These are phyloP conservation scores for Moesziomyces globuligerus DNA, from an alignment of 1,284 basidiomycete genomes.

Conservation along the genomic window DNA sequence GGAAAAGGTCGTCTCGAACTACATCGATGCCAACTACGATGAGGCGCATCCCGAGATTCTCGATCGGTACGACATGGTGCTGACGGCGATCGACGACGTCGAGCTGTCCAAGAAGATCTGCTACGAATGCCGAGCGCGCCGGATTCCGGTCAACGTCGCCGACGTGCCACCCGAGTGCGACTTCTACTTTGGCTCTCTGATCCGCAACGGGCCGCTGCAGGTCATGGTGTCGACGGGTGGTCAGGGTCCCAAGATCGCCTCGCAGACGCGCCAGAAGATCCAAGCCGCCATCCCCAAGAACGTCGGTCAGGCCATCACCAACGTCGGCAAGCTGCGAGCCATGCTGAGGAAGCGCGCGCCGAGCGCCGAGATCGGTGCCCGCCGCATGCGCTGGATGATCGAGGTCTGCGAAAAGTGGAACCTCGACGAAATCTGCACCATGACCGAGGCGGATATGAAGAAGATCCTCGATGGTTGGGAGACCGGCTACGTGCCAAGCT, in stretches of 20 bases:
- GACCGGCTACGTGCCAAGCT: conserved; percentile 57
- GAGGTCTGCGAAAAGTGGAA: conserved; percentile 85
- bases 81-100: conserved; percentile 92
- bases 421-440: conserved; percentile 77
- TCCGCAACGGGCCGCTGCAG: conserved; percentile 89
- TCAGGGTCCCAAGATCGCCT: conserved; percentile 89
- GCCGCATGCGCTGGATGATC: conserved; percentile 95
- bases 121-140: conserved; percentile 75
- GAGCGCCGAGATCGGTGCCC: conserved; percentile 77
- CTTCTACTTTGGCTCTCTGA: conserved; percentile 96
- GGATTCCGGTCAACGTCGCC: conserved; percentile 92
- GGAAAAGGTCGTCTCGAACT: conserved; percentile 51
- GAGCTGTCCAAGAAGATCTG: conserved; percentile 78
- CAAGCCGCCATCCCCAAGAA: conserved; percentile 77
- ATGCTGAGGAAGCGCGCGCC: conserved; percentile 79
- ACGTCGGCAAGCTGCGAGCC: conserved; percentile 78
- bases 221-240: conserved; percentile 97
- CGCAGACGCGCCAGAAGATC: conserved; percentile 79
- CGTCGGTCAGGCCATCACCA: conserved; percentile 82
- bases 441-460: conserved; percentile 72
- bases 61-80: conserved; percentile 78
- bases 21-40: conserved; percentile 67
- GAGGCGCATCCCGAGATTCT: conserved; percentile 14
- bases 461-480: conserved; percentile 67
- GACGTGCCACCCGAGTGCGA: conserved; percentile 90